These are phyloP conservation scores for Stentor coeruleus DNA, from an alignment of 73 alveolate species.

Conservation along the genomic window DNA sequence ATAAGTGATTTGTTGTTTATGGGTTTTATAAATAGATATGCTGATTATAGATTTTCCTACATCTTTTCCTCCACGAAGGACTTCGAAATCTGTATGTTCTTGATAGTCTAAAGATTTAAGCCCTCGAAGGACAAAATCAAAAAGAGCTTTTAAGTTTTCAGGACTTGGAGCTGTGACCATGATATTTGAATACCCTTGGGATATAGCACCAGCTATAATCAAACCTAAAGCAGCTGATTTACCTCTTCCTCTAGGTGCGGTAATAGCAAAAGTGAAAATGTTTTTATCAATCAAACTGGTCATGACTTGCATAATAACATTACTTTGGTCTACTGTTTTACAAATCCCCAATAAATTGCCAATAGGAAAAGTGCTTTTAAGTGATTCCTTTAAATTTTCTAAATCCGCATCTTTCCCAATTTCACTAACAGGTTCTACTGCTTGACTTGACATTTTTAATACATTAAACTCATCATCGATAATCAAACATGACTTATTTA, in stretches of 20 bases:
- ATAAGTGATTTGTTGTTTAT: slow-evolving; percentile 90
- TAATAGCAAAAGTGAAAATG: slow-evolving; percentile 87
- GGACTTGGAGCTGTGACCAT: slow-evolving; percentile 94
- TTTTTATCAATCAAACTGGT: slow-evolving; percentile 81
- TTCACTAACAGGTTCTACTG: slow-evolving; percentile 48
- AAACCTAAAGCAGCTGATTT: slow-evolving; percentile 97
- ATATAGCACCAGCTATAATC: slow-evolving; percentile 96
- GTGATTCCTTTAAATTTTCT: slow-evolving; percentile 61
- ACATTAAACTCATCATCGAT: slow-evolving; percentile 99
- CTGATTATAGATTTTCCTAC: slow-evolving; percentile 85
- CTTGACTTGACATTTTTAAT: slow-evolving; percentile 88
- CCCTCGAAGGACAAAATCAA: slow-evolving; percentile 96
- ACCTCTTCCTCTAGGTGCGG: slow-evolving; percentile 99
- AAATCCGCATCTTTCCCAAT: slow-evolving; percentile 40
- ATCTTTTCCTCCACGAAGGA: slow-evolving; percentile 88
- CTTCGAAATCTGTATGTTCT: slow-evolving; percentile 89
- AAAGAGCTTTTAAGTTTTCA: slow-evolving; percentile 70
- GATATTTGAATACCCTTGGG: slow-evolving; percentile 96
- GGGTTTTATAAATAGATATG: slow-evolving; percentile 83
- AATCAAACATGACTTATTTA: slow-evolving; percentile 80
- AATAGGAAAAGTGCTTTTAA: slow-evolving; percentile 80
- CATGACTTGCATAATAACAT: slow-evolving; percentile 30
- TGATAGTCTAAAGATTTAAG: slow-evolving; percentile 89
- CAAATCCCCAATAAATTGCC: slow-evolving; percentile 77
- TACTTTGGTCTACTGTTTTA: slow-evolving; percentile 97